Evolutionary conservation across 2,329 filamentous ascomycete species (phyloP), one percentile per base, ranked within the genome.

Genomic region (Aspergillus pseudoglaucus): DNA sequence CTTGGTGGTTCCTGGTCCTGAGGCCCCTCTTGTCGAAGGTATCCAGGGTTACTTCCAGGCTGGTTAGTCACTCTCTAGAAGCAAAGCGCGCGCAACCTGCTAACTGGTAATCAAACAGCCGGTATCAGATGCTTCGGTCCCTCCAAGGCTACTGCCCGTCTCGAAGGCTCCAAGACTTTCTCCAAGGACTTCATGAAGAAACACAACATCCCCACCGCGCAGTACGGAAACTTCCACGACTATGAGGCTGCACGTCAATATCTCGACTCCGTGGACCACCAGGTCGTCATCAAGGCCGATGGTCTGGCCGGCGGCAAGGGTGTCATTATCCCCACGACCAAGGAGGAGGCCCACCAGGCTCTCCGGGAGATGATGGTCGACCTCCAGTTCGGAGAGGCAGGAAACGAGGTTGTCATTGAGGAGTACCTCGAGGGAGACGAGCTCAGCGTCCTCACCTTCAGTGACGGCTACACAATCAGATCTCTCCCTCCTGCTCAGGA

Each of bases 181-280:
- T 90, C 88, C 53, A 98, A 98, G 68, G 90, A 97, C 69, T 97
- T 97, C 65, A 98, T 97, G 93, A 85, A 87, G 69, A 83, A 85
- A 56, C 83, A 95, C 72, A 79, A 80, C 60, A 95, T 98, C 59
- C 90, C 91, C 33, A 97, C 93, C 1, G 93, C 93, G 14, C 82
- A 81, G 35, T 97, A 95, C 73, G 82, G 85, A 68, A 96, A 94
- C 74, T 96, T 97, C 65, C 82, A 77, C 66, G 78, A 87, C 60
- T 90, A 87, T 68, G 80, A 85, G 47, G 74, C 81, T 42, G 90
- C 90, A 12, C 75, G 77, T 56, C 72, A 81, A 57, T 94, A 97
- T 65, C 74, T 97, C 45, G 83, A 90, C 55, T 76, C 70, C 6
- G 73, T 90, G 42, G 67, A 75, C 44, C 84, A 93, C 66, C 77